These are phyloP conservation scores for Aureobasidium sp. DNA, from an alignment of 2,329 filamentous ascomycete species.

Conservation along the genomic window DNA sequence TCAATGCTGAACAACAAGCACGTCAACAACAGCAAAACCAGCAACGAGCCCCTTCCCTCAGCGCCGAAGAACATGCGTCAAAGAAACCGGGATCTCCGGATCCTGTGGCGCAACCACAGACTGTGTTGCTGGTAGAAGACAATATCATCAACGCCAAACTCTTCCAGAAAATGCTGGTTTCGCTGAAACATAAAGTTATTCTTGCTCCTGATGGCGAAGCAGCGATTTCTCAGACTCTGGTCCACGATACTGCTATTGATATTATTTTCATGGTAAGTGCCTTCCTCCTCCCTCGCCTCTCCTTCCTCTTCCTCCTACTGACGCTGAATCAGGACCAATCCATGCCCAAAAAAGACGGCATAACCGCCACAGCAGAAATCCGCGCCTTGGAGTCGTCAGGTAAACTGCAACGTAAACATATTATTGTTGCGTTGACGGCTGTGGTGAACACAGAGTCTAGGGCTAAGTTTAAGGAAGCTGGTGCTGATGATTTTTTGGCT, in stretches of 20 bases:
- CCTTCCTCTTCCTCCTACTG: too few species aligned
- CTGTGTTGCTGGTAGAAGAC: conserved; percentile 14
- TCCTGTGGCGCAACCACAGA: neutral
- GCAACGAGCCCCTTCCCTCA: neutral
- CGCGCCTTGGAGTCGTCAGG: conserved; percentile 1
- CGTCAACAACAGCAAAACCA: neutral
- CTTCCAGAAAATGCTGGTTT: conserved; percentile 7
- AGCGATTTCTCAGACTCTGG: neutral
- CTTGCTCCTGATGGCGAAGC: conserved; percentile 21
- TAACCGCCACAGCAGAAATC: conserved; percentile 13
- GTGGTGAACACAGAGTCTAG: conserved; percentile 9
- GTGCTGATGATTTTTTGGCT: conserved; percentile 14
- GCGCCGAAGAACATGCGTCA: neutral
- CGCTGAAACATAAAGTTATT: conserved; percentile 10
- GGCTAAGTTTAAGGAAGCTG: conserved; percentile 11
- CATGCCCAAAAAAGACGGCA: conserved; percentile 15
- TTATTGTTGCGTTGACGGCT: conserved; percentile 15
- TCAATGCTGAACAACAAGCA: neutral
- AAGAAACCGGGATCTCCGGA: neutral
- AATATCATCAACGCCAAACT: conserved; percentile 13
- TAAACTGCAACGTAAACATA: neutral
- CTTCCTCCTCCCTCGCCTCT: neutral
- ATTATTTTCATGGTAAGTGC: conserved; percentile 13
- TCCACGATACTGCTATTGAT: conserved; percentile 10
- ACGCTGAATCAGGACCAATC: too few species aligned